Base-by-base conservation (phyloP, 768 basidiomycete species). In the Trametes coccinea region DNA sequence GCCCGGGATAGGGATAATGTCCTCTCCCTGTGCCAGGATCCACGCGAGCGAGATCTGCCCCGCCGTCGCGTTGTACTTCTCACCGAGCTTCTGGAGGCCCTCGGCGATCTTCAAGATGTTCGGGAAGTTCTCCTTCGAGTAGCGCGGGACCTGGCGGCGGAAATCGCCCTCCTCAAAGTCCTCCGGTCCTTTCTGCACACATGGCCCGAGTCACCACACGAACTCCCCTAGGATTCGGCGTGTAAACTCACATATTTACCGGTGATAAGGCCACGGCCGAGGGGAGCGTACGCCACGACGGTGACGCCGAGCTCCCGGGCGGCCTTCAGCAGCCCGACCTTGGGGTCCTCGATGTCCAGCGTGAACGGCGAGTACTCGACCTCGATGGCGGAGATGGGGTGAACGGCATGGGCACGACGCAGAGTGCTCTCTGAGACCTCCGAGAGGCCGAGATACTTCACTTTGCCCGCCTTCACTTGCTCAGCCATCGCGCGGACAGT, bases 31-130 rank as follows among this genome's bases (percentile, higher is more conserved):
- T 11, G 78, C 75, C 8, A 83, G 71, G 8, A 82, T 70, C 80
- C 79, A 83, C 0, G 82, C 82, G n/a, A 85, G 74, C 1, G 77
- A 66, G 33, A 82, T 71, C 67, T 84, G 83, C 2, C 79, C 78
- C 2, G 78, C 68, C 7, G 81, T 80, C 9, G 74, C 78, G 41
- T 73, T 63, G 59, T 81, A 72, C 52, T 75, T 77, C 45, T 66
- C 64, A 11, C 72, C 78, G 40, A 80, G 72, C 53, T 60, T 53
- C 56, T 73, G 66, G 13, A 82, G 63, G 29, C 68, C 68, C 34
- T 80, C 71, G 2, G 72, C 78, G n/a, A 80, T 59, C 13, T 71
- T 67, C 13, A 79, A 68, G 51, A 78, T 76, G 22, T 79, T 81
- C 3, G 80, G 80, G 69, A 81, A 82, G 70, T 78, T 79, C 63